phyloP scores from a whole-genome alignment of 768 basidiomycete genomes.

The Candolleomyces eurysporus region DNA sequence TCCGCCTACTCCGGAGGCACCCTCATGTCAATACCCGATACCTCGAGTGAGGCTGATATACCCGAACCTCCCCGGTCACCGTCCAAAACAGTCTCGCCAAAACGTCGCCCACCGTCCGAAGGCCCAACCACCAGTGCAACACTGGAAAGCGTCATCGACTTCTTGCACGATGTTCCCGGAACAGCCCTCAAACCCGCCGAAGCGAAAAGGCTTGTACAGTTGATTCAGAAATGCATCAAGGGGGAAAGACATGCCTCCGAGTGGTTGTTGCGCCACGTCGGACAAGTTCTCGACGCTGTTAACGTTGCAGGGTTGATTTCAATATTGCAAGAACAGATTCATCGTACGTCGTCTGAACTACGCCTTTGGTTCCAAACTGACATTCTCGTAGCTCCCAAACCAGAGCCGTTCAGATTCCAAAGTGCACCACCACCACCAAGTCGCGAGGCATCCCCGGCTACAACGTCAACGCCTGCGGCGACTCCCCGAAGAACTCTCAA shows the following conservation, averaged over 20 bases:
- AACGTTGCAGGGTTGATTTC: conserved; percentile 11
- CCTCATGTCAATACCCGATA: neutral
- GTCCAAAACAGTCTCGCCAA: conserved; percentile 1
- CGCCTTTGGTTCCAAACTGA: conserved; percentile 16
- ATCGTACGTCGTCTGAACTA: conserved; percentile 16
- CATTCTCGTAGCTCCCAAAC: conserved; percentile 27
- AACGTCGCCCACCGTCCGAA: conserved; percentile 1
- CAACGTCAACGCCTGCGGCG: conserved; percentile 24
- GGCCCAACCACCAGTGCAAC: neutral
- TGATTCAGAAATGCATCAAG: conserved; percentile 1
- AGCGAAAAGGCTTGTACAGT: neutral
- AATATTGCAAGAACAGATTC: conserved; percentile 2
- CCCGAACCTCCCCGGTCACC: conserved; percentile 7
- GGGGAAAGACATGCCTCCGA: neutral
- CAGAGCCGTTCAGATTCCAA: conserved; percentile 65
- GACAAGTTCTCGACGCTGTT: conserved; percentile 7
- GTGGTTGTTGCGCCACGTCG: conserved; percentile 1
- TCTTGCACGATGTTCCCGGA: conserved; percentile 1
- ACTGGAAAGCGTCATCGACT: conserved; percentile 10
- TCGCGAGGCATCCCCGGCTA: conserved; percentile 26
- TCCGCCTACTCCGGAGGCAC: neutral
- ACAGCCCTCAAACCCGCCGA: conserved; percentile 3
- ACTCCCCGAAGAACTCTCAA: conserved; percentile 53
- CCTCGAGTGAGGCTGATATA: neutral
- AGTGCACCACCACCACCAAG: conserved; percentile 41